Base-by-base conservation (phyloP, 352 stramenopile genomes). In the Phytophthora ohioensis region DNA sequence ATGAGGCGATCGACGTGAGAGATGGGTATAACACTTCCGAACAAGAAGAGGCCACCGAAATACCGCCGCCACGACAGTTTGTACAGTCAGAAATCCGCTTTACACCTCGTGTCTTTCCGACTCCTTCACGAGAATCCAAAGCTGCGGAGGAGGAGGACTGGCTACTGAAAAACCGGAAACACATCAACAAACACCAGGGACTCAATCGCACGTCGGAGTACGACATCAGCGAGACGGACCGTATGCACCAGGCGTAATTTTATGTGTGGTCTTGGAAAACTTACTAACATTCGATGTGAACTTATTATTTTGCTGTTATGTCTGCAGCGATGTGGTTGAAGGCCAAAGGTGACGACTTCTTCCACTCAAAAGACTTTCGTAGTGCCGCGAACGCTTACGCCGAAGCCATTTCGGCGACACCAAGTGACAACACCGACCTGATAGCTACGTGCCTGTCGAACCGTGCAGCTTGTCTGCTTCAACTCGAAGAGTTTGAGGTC, bases 171-270 rank as follows among this genome's bases (percentile, higher is more conserved):
- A 94, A 95, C 53, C 83, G 86, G 3, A 90, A 91, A 12, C 82
- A 95, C 41, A 69, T 95, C 13, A 88, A 87, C 13, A 84, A 84
- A 36, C 88, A 95, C 74, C 79, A 91, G 49, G 82, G 82, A 4
- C 71, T 94, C 11, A 78, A 81, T 4, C 75, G 75, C 6, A 64
- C 76, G 3, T 68, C 69, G 5, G 63, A 77, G 12, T 92, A 92
- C 58, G 88, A 95, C 54, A 95, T 95, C 73, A 95, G 86, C 60
- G 88, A 95, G 77, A 92, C 69, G 27, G 88, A 95, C 59, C 88
- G 88, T 95, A 81, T 11, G 84, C 66, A 30, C 27, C 41, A 46
- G 41, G 21, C 15, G 41, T 27, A 46, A 3, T 27, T 35, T 57
- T 30, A 43, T 43, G 36, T 15, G 17, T 11, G 39, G 15, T 57